Evolutionary conservation across 148 eudicot species (phyloP).

Genomic region (Tetragonia tetragonoides): DNA sequence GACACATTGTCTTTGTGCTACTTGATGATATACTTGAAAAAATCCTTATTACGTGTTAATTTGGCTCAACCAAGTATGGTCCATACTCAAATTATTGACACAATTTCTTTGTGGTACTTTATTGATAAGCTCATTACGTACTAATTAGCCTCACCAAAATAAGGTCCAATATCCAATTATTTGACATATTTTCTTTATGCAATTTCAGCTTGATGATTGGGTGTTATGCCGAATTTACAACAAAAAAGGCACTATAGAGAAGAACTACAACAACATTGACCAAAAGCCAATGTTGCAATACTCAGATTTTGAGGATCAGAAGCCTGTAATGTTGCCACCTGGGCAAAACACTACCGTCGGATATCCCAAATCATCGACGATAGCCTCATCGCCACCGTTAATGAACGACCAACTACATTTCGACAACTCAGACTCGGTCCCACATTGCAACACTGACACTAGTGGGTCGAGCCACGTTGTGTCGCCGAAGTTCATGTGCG

Average conservation of each 20-base stretch:
- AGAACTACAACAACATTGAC: conserved; percentile 20
- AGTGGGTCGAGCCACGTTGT: conserved; percentile 47
- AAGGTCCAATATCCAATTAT: conserved; percentile 2
- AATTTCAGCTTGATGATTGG: conserved; percentile 71
- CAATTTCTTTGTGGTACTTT: neutral
- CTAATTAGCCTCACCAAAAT: neutral
- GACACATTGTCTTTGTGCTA: neutral
- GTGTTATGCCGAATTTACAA: conserved; percentile 80
- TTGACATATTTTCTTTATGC: neutral
- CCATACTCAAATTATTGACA: conserved; percentile 1
- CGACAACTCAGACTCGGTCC: conserved; percentile 59
- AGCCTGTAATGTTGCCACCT: conserved; percentile 34
- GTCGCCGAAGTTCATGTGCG: conserved; percentile 51
- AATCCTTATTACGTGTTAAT: neutral
- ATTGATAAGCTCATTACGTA: neutral
- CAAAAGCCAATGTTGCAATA: conserved; percentile 18
- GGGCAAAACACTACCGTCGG: conserved; percentile 7
- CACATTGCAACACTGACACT: conserved; percentile 58
- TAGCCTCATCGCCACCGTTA: conserved; percentile 13
- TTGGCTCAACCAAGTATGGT: neutral
- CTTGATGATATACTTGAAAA: neutral
- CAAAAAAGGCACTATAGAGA: conserved; percentile 66
- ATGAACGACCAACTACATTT: conserved; percentile 39
- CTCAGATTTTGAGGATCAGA: conserved; percentile 41
- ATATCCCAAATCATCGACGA: neutral